phyloP scores from a whole-genome alignment of 768 basidiomycete genomes.

The Daedaleopsis sinensis region DNA sequence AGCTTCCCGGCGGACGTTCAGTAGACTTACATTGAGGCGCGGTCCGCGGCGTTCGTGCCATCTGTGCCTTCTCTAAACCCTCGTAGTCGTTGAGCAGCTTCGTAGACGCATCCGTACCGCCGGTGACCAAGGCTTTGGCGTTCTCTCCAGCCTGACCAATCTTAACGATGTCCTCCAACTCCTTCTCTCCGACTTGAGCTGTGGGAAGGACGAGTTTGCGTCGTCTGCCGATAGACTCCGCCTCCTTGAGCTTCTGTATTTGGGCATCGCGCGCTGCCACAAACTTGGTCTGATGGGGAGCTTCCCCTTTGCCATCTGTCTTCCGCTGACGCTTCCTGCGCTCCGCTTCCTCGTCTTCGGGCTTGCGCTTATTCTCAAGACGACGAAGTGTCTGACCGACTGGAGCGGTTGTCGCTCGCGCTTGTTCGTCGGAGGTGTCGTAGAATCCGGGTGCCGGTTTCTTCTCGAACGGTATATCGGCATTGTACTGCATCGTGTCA shows the following conservation, averaged over 20 bases:
- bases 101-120: conserved; percentile 84
- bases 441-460: conserved; percentile 95
- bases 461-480: conserved; percentile 99
- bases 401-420: conserved; percentile 82
- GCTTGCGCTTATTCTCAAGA: conserved; percentile 94
- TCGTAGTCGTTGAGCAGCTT: conserved; percentile 91
- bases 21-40: conserved; percentile 82
- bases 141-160: conserved; percentile 92
- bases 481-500: conserved; percentile 74
- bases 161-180: conserved; percentile 98
- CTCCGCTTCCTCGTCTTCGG: conserved; percentile 93
- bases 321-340: conserved; percentile 87
- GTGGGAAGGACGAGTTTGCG: conserved; percentile 81
- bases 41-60: conserved; percentile 94
- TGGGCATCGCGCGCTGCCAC: conserved; percentile 97
- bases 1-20: conserved; percentile 1
- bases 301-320: conserved; percentile 50
- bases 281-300: conserved; percentile 87
- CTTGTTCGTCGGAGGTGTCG: conserved; percentile 93
- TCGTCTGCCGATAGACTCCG: conserved; percentile 90
- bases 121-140: conserved; percentile 81
- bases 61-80: conserved; percentile 81
- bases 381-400: conserved; percentile 89
- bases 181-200: conserved; percentile 92
- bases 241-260: conserved; percentile 97